phyloP scores from a whole-genome alignment of 768 basidiomycete species.

The Pulveroboletus sp. region DNA sequence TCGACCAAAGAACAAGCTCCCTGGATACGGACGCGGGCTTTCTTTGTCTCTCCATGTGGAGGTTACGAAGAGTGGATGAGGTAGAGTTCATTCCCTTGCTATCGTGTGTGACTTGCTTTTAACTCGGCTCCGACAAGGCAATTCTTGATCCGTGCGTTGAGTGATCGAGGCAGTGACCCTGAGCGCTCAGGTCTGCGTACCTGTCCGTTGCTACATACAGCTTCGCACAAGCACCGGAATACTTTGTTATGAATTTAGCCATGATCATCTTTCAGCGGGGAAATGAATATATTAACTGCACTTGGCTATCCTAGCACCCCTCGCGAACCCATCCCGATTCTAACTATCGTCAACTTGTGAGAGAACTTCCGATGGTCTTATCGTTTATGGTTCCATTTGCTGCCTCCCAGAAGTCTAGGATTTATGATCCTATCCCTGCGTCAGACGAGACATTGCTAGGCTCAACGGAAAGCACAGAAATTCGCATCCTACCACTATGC shows the following conservation, averaged over 20 bases:
- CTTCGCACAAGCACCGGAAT: constrained; percentile 10
- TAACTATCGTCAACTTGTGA: background rate
- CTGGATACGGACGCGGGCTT: background rate
- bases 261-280: background rate
- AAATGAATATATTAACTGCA: constrained; percentile 4
- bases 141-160: background rate
- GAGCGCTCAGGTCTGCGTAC: background rate
- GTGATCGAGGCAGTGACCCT: background rate
- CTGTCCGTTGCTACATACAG: background rate
- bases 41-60: constrained; percentile 13
- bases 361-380: constrained; percentile 3
- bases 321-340: background rate
- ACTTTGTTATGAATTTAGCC: background rate
- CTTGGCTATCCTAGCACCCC: background rate
- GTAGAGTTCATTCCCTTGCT: background rate
- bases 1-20: constrained; percentile 24
- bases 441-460: constrained; percentile 11
- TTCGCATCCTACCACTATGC: background rate
- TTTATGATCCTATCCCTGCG: constrained; percentile 13
- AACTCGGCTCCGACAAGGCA: constrained; percentile 1
- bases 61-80: background rate
- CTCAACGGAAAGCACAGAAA: background rate
- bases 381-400: background rate
- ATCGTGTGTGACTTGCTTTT: constrained; percentile 1
- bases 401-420: background rate